Conservation (phyloP, 1,284 basidiomycete species). For the Tylopilus sp. region DNA sequence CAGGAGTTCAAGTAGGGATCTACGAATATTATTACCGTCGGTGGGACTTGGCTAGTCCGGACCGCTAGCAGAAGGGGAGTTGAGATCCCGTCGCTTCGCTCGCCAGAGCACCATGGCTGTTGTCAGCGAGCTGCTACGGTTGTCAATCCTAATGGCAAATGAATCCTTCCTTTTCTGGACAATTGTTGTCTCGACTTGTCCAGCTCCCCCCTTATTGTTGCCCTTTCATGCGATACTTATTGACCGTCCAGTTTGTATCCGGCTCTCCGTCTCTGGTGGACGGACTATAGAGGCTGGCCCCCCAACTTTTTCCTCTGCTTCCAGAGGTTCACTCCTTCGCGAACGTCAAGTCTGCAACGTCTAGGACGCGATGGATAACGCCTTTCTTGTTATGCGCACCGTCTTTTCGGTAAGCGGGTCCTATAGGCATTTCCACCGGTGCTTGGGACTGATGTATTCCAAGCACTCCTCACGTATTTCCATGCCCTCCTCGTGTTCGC, state of each 20-base stretch:
- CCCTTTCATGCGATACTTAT: slow-evolving; percentile 18
- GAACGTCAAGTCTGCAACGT: slow-evolving; percentile 9
- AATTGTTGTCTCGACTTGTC: slow-evolving; percentile 13
- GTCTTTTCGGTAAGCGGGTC: slow-evolving; percentile 51
- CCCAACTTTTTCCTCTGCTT: slow-evolving; percentile 5
- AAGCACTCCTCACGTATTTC: slow-evolving; percentile 53
- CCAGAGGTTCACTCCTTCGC: slow-evolving; percentile 13
- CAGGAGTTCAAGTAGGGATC: slow-evolving; percentile 18
- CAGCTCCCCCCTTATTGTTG: slow-evolving; percentile 17
- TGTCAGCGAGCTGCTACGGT: neutral
- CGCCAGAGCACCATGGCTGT: neutral
- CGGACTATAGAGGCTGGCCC: slow-evolving; percentile 14
- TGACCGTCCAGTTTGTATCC: neutral
- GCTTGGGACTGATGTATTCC: neutral
- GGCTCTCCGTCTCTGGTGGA: slow-evolving; percentile 20
- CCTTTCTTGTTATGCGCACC: slow-evolving; percentile 52
- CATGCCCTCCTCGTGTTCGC: slow-evolving; percentile 54
- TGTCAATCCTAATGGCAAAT: too few relatives aligned
- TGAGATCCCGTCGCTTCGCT: neutral
- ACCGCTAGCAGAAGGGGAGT: neutral
- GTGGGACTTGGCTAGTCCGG: neutral
- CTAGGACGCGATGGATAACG: slow-evolving; percentile 33
- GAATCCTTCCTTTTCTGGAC: slow-evolving; percentile 23
- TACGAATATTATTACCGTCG: too few relatives aligned
- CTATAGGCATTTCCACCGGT: neutral